Percentiles rank a stretch among this genome's conserved stretches.
phyloP scores from a whole-genome alignment of 2,329 filamentous ascomycete genomes.

The Colletotrichum lentis region DNA sequence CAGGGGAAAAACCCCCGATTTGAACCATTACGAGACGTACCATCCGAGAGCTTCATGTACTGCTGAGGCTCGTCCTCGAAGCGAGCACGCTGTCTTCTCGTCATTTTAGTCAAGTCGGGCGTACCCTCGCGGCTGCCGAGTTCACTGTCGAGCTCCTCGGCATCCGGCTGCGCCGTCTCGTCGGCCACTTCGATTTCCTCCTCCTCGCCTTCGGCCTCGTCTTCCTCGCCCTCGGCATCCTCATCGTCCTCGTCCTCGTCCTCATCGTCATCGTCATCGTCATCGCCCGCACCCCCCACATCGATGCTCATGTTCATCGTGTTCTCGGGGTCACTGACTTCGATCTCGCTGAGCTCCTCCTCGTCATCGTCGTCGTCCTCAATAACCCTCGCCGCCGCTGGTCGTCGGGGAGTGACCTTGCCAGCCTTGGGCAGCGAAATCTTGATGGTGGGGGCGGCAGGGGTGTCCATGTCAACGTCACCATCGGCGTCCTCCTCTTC shows the following conservation, averaged over 20 bases:
- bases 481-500: slow-evolving; percentile 46
- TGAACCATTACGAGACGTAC: slow-evolving; percentile 47
- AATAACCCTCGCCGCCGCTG: slow-evolving; percentile 37
- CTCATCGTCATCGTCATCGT: slow-evolving; percentile 43
- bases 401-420: slow-evolving; percentile 33
- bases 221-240: slow-evolving; percentile 49
- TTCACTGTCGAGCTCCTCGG: slow-evolving; percentile 55
- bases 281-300: slow-evolving; percentile 44
- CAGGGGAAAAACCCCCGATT: too few species aligned
- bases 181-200: slow-evolving; percentile 49
- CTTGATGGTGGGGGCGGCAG: slow-evolving; percentile 40
- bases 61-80: slow-evolving; percentile 65
- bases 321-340: slow-evolving; percentile 43
- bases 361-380: slow-evolving; percentile 40
- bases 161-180: slow-evolving; percentile 42
- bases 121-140: slow-evolving; percentile 59
- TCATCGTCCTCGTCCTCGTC: slow-evolving; percentile 53
- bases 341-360: slow-evolving; percentile 40
- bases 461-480: slow-evolving; percentile 58
- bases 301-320: slow-evolving; percentile 47
- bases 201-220: slow-evolving; percentile 51
- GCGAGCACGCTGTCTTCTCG: slow-evolving; percentile 66
- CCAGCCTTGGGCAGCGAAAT: slow-evolving; percentile 37
- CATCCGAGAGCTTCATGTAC: slow-evolving; percentile 69
- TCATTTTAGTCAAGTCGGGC: slow-evolving; percentile 67